A percentile compares a stretch with the other conserved stretches of the same genome.
phyloP scores from a whole-genome alignment of 257 asterid species.

The Linderniella brevidens region DNA sequence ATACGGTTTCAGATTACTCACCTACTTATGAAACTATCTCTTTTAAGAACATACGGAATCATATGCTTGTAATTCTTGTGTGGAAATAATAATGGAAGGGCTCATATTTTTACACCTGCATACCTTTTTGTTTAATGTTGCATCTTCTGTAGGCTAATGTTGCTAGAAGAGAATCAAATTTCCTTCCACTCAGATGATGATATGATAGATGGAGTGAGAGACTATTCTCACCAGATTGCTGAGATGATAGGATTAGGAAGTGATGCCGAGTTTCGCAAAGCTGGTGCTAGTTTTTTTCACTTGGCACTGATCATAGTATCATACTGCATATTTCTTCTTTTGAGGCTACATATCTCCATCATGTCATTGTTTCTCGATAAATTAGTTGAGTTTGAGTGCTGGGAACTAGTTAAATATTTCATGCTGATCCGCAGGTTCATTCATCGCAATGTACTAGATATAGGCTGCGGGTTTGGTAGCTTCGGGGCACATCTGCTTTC shows the following conservation, averaged over 20 bases:
- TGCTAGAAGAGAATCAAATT: slow-evolving; percentile 95
- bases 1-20: neutral
- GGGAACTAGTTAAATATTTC: neutral
- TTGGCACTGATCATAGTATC: too few relatives aligned
- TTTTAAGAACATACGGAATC: too few relatives aligned
- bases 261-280: slow-evolving; percentile 61
- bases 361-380: too few relatives aligned
- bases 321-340: too few relatives aligned
- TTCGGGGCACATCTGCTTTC: slow-evolving; percentile 84
- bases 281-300: slow-evolving; percentile 68
- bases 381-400: too few relatives aligned
- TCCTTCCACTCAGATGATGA: slow-evolving; percentile 87
- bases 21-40: too few relatives aligned
- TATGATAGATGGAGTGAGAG: slow-evolving; percentile 66
- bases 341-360: too few relatives aligned
- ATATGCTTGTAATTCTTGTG: too few relatives aligned
- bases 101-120: neutral
- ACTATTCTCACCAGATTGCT: slow-evolving; percentile 79
- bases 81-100: neutral
- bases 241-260: slow-evolving; percentile 86
- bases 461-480: slow-evolving; percentile 99
- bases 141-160: slow-evolving; percentile 59
- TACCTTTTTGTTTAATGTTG: slow-evolving; percentile 8
- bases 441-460: slow-evolving; percentile 68
- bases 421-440: slow-evolving; percentile 51